Evolutionary conservation across 139 green algal genomes (phyloP), one percentile per base, ranked within the genome.

Genomic region (Micractinium sp.): DNA sequence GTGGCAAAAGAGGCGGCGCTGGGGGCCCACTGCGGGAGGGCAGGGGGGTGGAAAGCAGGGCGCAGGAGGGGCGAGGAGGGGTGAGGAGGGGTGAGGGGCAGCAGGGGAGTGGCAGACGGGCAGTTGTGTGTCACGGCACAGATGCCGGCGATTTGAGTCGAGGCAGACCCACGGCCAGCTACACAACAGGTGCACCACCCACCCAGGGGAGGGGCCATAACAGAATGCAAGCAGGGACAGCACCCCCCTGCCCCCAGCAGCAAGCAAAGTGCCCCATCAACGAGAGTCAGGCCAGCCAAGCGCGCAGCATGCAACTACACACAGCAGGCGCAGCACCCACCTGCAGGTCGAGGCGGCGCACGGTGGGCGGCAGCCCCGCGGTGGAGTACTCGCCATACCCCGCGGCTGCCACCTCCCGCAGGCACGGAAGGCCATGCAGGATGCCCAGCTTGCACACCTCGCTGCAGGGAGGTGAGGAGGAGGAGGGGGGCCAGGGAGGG

Each of bases 351-450:
- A 88, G 67, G 69, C n/a, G 29, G 36, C n/a, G 29, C 39, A 88
- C 84, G 27, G 35, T 81, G 84, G 69, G 61, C 18, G 84, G 84
- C 69, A 88, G 84, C 9, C 84, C 84, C 15, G 38, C 67, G 3
- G 31, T 73, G 16, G 15, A 15, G 53, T 88, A 88, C 84, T 81
- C 84, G 0, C 84, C 84, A 27, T 82, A 88, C 12, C 84, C 84
- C 27, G 31, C n/a, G 2, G 69, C 84, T 19, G 16, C 14, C 84
- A 88, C 84, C 29, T 81, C 31, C 15, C 5, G 31, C 84, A 88
- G 84, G 25, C 29, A 18, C 25, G 84, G 69, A 29, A 88, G 71
- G 23, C 84, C 2, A 23, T 29, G 39, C 71, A 38, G 47, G 47
- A 56, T 56, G 47, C 47, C 47, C 47, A 56, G 47, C 47, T 56